Evolutionary conservation across 2,329 filamentous ascomycete genomes (phyloP).

Genomic region (Aureobasidium musti): DNA sequence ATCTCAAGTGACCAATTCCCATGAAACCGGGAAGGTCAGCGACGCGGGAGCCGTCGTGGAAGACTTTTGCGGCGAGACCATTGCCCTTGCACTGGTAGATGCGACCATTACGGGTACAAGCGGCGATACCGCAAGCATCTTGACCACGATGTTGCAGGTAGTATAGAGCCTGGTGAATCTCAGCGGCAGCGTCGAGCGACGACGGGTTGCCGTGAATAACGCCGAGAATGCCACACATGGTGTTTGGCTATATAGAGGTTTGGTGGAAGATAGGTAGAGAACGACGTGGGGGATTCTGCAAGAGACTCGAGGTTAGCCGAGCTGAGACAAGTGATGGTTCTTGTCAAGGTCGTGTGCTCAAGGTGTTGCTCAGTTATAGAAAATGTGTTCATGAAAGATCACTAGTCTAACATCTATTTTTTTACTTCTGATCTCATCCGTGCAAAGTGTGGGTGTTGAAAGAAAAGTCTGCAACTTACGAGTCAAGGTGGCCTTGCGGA

Average conservation of each 20-base stretch:
- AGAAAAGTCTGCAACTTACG: slow-evolving; percentile 25
- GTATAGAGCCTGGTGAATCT: slow-evolving; percentile 44
- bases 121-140: slow-evolving; percentile 85
- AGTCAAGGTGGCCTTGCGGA: slow-evolving; percentile 1
- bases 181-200: slow-evolving; percentile 40
- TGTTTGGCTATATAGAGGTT: slow-evolving; percentile 33
- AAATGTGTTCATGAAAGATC: slow-evolving; percentile 35
- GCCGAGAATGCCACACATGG: slow-evolving; percentile 56
- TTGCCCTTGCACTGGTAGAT: slow-evolving; percentile 90
- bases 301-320: slow-evolving; percentile 27
- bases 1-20: slow-evolving; percentile 83
- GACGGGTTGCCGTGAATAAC: slow-evolving; percentile 50
- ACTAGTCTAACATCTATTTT: slow-evolving; percentile 50
- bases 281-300: slow-evolving; percentile 2
- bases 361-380: slow-evolving; percentile 20
- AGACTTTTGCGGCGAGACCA: slow-evolving; percentile 82
- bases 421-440: slow-evolving; percentile 35
- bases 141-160: slow-evolving; percentile 66
- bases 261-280: background rate
- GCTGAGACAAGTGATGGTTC: slow-evolving; percentile 9
- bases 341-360: slow-evolving; percentile 7
- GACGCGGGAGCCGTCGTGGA: slow-evolving; percentile 74
- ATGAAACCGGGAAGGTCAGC: slow-evolving; percentile 78
- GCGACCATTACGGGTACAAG: slow-evolving; percentile 70
- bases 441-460: slow-evolving; percentile 13